Percentiles rank a stretch among this genome's conserved stretches.
Evolutionary conservation across 345 rosid species (phyloP).

Genomic region (Eucalyptus decipiens): DNA sequence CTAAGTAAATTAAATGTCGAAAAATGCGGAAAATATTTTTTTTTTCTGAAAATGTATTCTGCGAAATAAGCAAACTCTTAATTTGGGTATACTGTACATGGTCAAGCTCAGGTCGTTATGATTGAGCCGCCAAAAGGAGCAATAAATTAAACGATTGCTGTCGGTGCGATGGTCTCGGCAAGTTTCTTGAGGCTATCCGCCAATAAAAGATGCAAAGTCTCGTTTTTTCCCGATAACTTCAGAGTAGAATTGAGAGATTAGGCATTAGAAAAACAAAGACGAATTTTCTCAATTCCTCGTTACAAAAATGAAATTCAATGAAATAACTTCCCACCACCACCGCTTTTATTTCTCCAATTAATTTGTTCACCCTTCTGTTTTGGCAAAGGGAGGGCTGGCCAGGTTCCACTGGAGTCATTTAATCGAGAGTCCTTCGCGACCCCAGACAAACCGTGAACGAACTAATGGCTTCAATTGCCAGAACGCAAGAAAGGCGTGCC

Average conservation of each 20-base stretch:
- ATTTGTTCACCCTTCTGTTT: neutral
- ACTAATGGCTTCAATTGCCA: neutral
- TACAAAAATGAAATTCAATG: neutral
- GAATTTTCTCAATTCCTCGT: neutral
- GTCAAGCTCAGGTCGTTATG: neutral
- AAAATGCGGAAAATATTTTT: no score
- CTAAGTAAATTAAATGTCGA: accelerated
- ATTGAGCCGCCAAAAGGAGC: neutral
- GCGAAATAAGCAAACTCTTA: accelerated
- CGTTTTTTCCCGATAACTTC: neutral
- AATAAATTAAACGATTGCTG: neutral
- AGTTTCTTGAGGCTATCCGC: neutral
- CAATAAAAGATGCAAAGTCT: neutral
- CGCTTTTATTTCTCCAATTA: neutral
- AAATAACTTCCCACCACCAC: neutral
- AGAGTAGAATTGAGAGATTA: neutral
- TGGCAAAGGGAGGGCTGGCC: neutral
- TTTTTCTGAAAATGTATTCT: accelerated
- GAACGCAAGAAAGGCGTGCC: neutral
- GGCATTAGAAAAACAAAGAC: neutral
- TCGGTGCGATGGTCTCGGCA: neutral
- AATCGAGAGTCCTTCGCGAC: neutral
- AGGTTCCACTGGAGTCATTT: neutral
- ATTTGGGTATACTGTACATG: neutral
- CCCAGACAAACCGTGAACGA: neutral